Percentiles rank a stretch among this genome's conserved stretches.
Conservation (phyloP, 73 alveolate species). For the Blepharisma japonicum region DNA sequence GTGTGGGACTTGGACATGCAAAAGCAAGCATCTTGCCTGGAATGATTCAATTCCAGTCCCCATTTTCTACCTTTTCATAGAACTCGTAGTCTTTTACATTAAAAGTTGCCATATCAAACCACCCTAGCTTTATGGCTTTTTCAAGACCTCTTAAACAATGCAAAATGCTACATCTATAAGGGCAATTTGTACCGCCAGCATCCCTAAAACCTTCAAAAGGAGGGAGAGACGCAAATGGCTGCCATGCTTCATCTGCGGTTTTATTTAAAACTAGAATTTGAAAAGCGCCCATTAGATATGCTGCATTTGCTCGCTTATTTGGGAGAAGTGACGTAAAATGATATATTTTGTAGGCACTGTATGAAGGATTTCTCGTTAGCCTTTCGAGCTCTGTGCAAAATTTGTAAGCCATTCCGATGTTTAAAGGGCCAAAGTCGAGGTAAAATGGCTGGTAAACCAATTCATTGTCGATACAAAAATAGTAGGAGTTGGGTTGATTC, state of each 20-base stretch:
- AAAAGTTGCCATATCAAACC: constrained; percentile 72
- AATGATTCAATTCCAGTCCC: constrained; percentile 85
- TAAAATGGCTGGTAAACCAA: constrained; percentile 77
- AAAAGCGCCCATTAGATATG: constrained; percentile 87
- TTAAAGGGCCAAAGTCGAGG: constrained; percentile 84
- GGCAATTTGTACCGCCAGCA: constrained; percentile 84
- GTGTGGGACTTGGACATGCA: constrained; percentile 57
- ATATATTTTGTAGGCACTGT: constrained; percentile 48
- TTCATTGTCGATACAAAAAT: constrained; percentile 84
- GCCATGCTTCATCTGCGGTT: constrained; percentile 92
- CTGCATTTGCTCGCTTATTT: constrained; percentile 78
- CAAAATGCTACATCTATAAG: constrained; percentile 78
- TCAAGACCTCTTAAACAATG: constrained; percentile 85
- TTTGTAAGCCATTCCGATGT: constrained; percentile 65
- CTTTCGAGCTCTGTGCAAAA: constrained; percentile 70
- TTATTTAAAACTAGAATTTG: constrained; percentile 62
- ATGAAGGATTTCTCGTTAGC: constrained; percentile 42
- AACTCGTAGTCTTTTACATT: constrained; percentile 69
- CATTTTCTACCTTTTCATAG: constrained; percentile 81
- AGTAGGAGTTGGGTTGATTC: constrained; percentile 77
- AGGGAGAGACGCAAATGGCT: constrained; percentile 50
- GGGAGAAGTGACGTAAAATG: constrained; percentile 66
- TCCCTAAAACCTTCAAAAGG: constrained; percentile 77
- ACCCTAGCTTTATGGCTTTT: constrained; percentile 63
- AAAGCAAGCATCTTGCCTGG: constrained; percentile 76